phyloP scores from a whole-genome alignment of 2,329 filamentous ascomycete genomes.

The Nemania sp. region DNA sequence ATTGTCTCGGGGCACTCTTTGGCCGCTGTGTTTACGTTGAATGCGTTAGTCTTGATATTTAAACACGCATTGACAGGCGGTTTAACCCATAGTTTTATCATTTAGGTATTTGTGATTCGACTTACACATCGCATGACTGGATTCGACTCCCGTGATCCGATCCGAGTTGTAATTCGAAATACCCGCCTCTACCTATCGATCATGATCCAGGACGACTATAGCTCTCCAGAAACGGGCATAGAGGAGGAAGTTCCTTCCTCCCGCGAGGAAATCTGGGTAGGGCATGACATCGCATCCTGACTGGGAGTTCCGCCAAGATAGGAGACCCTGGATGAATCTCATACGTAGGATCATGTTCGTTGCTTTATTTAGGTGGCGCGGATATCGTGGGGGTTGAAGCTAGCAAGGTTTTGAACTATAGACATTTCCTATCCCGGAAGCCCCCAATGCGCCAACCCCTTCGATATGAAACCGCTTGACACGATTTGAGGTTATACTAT shows the following conservation, averaged over 20 bases:
- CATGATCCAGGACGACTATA: background rate
- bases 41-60: background rate
- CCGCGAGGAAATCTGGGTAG: background rate
- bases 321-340: background rate
- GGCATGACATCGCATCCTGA: background rate
- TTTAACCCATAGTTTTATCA: no score
- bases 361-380: background rate
- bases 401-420: background rate
- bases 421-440: background rate
- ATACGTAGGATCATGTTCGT: slow-evolving; percentile 12
- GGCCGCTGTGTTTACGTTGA: slow-evolving; percentile 8
- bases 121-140: slow-evolving; percentile 22
- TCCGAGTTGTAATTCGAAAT: background rate
- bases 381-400: background rate
- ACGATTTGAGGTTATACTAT: background rate
- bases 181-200: background rate
- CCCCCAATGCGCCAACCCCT: background rate
- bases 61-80: background rate
- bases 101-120: background rate
- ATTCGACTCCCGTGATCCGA: background rate
- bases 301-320: background rate
- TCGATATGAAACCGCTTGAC: slow-evolving; percentile 1
- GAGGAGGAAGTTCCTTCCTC: background rate
- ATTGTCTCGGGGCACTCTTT: slow-evolving; percentile 19
- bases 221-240: background rate